Evolutionary conservation across 192 early-diverging fungal genomes (phyloP).

Genomic region (Linnemannia exigua): DNA sequence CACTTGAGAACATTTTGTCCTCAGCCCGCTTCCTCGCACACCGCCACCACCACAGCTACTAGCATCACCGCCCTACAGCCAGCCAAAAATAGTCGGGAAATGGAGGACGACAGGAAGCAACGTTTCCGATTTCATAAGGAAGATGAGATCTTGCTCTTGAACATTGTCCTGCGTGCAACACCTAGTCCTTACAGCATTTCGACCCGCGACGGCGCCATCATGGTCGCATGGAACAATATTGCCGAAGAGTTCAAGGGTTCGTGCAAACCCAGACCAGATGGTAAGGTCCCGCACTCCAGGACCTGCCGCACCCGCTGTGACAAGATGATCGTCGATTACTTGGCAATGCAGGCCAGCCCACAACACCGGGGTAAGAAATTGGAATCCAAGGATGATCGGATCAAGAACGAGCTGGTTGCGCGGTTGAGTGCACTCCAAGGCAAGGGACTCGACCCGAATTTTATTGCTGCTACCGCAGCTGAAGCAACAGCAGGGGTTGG

Average conservation of each 20-base stretch:
- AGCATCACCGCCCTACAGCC: not conserved
- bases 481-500: not conserved
- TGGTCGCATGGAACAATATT: slow-evolving; percentile 48
- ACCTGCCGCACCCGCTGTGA: slow-evolving; percentile 46
- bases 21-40: not conserved
- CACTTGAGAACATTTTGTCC: not conserved
- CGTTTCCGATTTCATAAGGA: slow-evolving; percentile 53
- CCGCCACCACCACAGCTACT: not conserved
- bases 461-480: not conserved
- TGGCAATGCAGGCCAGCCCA: slow-evolving; percentile 15
- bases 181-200: slow-evolving; percentile 51
- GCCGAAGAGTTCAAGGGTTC: slow-evolving; percentile 26
- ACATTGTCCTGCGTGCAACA: slow-evolving; percentile 32
- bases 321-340: slow-evolving; percentile 38
- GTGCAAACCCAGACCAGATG: slow-evolving; percentile 31
- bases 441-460: slow-evolving; percentile 7
- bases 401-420: slow-evolving; percentile 26
- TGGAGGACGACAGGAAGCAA: slow-evolving; percentile 42
- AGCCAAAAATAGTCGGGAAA: not conserved
- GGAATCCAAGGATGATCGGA: slow-evolving; percentile 38
- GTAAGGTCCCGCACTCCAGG: slow-evolving; percentile 32
- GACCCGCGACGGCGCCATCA: slow-evolving; percentile 42
- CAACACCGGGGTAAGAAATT: slow-evolving; percentile 10
- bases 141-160: slow-evolving; percentile 42
- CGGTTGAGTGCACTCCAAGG: slow-evolving; percentile 15